Evolutionary conservation across 2,329 filamentous ascomycete species (phyloP), one percentile per base, ranked within the genome.

Genomic region (Magnaporthiopsis rhizophila): DNA sequence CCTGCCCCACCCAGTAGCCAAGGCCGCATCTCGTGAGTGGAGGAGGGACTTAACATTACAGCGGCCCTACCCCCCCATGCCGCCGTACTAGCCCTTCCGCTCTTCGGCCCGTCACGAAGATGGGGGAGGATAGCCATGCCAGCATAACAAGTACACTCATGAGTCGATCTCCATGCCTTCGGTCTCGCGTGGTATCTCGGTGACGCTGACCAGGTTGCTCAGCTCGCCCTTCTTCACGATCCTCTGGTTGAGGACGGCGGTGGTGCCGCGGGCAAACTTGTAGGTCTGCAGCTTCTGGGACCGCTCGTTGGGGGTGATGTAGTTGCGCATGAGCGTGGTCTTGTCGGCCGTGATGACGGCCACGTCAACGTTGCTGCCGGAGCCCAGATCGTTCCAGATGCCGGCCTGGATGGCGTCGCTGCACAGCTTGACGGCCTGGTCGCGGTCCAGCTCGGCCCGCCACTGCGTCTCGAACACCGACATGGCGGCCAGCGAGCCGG

Each of bases 341-440:
- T 97, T 97, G 71, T 97, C 93, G 72, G 89, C 85, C 67, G 94
- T 96, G 75, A 99, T 99, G 72, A 99, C 86, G 68, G 92, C 94
- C 45, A 99, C 90, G 74, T 99, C 96, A 65, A 99, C 95, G 75
- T 99, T 99, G 75, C 91, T 96, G 72, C 95, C 95, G 3, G 92
- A 97, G 18, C 95, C 95, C 75, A 99, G 76, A 79, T 99, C 95
- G 83, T 99, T 99, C 83, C 95, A 99, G 79, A 99, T 96, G 88
- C 95, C 95, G 13, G 96, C 90, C 80, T 92, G 83, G 73, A 99
- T 97, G 60, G 94, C 94, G 70, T 97, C 89, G 65, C 89, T 85
- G 74, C 89, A 89, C 68, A 97, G 82, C 73, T 89, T 87, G 66
- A 97, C 81, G n/a, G 93, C 93, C 62, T 90, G 90, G 53, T 96